Conservation (phyloP, 2,329 filamentous ascomycete species). For the Venturia aucupariae region DNA sequence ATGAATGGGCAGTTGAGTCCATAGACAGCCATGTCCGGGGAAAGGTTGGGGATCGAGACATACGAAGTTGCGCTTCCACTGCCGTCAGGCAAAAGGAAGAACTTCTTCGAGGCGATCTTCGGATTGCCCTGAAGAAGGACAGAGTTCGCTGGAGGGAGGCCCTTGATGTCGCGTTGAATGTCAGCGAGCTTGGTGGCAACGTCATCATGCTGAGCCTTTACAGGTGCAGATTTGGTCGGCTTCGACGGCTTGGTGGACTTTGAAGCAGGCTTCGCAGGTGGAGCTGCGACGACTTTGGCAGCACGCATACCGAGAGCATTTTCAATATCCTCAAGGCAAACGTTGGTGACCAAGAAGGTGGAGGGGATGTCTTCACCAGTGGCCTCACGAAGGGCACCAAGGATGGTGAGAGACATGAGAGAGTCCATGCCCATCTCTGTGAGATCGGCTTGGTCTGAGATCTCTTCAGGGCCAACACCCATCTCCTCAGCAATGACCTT, state of each 20-base stretch:
- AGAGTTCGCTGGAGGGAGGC: conserved; percentile 42
- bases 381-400: conserved; percentile 41
- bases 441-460: conserved; percentile 49
- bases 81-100: conserved; percentile 44
- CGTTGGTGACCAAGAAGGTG: conserved; percentile 50
- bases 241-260: conserved; percentile 17
- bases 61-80: conserved; percentile 59
- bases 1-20: conserved; percentile 62
- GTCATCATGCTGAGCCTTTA: conserved; percentile 38
- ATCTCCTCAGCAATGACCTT: conserved; percentile 47
- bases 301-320: conserved; percentile 50
- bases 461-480: conserved; percentile 53
- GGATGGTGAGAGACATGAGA: conserved; percentile 43
- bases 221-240: conserved; percentile 35
- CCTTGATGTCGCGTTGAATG: conserved; percentile 31
- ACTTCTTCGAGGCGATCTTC: conserved; percentile 46
- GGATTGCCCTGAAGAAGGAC: conserved; percentile 49
- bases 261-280: conserved; percentile 16
- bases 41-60: conserved; percentile 48
- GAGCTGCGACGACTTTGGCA: conserved; percentile 24
- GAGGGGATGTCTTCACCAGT: conserved; percentile 41
- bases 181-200: conserved; percentile 38
- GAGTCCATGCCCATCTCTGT: conserved; percentile 49
- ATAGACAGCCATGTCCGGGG: conserved; percentile 41
- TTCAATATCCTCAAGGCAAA: conserved; percentile 57